Base-by-base conservation (phyloP, 768 basidiomycete species). In the Phaffia australis region DNA sequence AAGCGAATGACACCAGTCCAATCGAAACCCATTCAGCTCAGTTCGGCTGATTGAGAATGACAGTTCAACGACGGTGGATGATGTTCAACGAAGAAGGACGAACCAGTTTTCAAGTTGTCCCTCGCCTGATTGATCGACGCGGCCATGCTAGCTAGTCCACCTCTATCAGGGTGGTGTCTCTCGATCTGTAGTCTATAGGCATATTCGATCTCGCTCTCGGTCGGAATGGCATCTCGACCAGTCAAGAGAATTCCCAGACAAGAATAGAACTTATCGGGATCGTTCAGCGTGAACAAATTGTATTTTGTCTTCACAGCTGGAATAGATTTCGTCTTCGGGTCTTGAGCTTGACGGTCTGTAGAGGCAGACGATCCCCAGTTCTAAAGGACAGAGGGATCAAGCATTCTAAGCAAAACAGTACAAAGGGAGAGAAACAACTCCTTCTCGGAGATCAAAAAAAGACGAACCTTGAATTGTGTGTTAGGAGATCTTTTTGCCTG, bases 1-100 rank as follows among this genome's bases (percentile, higher is more conserved):
- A 42, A n/a, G 59, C 56, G 35, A 65, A 65, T 18, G 27, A 50
- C 25, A 59, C 56, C 64, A 59, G 64, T 25, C 23, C 25, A 59
- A 23, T 19, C 42, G 32, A 14, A 9, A 23, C 0, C 9, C 21
- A 46, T 42, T 27, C 57, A n/a, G 30, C 32, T 46, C n/a, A n/a
- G 8, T 23, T 15, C 11, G 57, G 21, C n/a, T n/a, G n/a, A n/a
- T n/a, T n/a, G 0, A 16, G 35, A 35, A 2, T 29, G 19, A 23
- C 57, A 21, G 7, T 2, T 42, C 30, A 1, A 1, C 4, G 5
- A 16, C 25, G 9, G 5, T 18, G 1, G 32, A 30, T 30, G n/a
- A 62, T 4, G 11, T 5, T 5, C 11, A 42, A 42, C 35, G 35
- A 42, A 42, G 35, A 42, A 42, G 35, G 11, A 42, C 35, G 35